Conservation (phyloP, 345 rosid genomes). For the Viola odorata region DNA sequence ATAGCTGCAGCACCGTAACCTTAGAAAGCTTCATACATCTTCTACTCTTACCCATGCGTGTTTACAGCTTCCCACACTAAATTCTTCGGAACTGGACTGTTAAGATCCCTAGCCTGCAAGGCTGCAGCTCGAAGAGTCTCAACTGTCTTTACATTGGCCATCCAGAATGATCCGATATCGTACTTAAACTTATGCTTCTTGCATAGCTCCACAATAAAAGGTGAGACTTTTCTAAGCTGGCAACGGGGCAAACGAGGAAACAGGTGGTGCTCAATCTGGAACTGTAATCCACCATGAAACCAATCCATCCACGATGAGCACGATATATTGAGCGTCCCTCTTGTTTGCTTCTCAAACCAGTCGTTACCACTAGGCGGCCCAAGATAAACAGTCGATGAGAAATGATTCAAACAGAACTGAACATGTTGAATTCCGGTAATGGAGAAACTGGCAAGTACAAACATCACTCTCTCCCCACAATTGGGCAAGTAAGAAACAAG, state of each 20-base stretch:
- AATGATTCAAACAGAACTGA: conserved; percentile 57
- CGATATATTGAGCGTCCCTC: conserved; percentile 39
- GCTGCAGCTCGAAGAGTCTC: conserved; percentile 39
- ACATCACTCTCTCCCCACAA: conserved; percentile 45
- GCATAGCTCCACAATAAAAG: conserved; percentile 47
- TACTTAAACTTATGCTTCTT: conserved; percentile 50
- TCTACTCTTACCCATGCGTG: conserved; percentile 38
- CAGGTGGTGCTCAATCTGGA: conserved; percentile 71
- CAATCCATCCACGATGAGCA: conserved; percentile 71
- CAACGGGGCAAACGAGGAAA: conserved; percentile 53
- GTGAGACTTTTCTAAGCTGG: conserved; percentile 42
- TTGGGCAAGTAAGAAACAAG: conserved; percentile 51
- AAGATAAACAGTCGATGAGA: conserved; percentile 44
- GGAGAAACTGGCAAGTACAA: conserved; percentile 34
- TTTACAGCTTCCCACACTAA: conserved; percentile 58
- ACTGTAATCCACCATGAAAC: conserved; percentile 80
- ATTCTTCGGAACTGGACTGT: conserved; percentile 40
- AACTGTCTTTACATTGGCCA: conserved; percentile 41
- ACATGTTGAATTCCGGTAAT: conserved; percentile 51
- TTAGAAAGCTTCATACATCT: conserved; percentile 7
- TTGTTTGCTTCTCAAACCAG: conserved; percentile 50
- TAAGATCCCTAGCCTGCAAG: conserved; percentile 44
- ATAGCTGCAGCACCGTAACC: conserved; percentile 13
- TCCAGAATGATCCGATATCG: conserved; percentile 38
- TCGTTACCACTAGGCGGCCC: conserved; percentile 43